Evolutionary conservation across 2,329 filamentous ascomycete species (phyloP).

Genomic region (Fusarium decemcellulare): DNA sequence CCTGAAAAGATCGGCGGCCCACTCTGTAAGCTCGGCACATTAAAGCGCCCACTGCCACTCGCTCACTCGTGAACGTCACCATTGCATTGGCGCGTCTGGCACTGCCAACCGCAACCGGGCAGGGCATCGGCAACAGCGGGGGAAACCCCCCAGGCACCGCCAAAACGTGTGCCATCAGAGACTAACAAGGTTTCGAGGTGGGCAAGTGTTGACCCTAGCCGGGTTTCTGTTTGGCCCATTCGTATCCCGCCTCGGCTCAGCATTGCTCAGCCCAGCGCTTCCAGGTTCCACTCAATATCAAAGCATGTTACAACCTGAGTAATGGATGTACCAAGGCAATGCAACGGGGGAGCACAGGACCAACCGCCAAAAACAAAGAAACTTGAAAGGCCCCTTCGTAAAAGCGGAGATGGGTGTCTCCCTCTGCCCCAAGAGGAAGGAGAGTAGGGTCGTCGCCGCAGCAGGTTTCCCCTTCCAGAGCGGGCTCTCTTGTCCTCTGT

Average conservation of each 20-base stretch:
- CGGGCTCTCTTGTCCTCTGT: not conserved
- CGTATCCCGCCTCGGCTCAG: slow-evolving; percentile 6
- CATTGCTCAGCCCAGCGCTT: not conserved
- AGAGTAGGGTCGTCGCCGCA: too few relatives aligned
- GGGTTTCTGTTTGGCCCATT: slow-evolving; percentile 5
- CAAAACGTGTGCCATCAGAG: slow-evolving; percentile 16
- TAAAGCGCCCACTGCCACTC: not conserved
- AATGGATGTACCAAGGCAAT: not conserved
- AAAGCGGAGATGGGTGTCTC: slow-evolving; percentile 18
- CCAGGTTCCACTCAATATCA: slow-evolving; percentile 12
- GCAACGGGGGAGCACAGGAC: slow-evolving; percentile 1
- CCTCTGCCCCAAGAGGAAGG: not conserved
- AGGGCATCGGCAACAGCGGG: slow-evolving; percentile 5
- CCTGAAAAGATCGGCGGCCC: slow-evolving; percentile 14
- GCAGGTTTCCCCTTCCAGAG: slow-evolving; percentile 1
- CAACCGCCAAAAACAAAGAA: slow-evolving; percentile 15
- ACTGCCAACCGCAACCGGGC: slow-evolving; percentile 12
- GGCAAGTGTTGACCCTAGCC: not conserved
- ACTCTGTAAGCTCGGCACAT: slow-evolving; percentile 6
- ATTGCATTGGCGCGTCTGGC: slow-evolving; percentile 11
- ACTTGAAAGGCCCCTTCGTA: slow-evolving; percentile 22
- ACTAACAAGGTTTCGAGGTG: slow-evolving; percentile 17
- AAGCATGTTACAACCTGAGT: slow-evolving; percentile 2
- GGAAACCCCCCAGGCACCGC: slow-evolving; percentile 8
- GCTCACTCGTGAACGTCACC: slow-evolving; percentile 22